A percentile compares a stretch with the other conserved stretches of the same genome.
Evolutionary conservation across 1,284 basidiomycete genomes (phyloP).

Genomic region (Naganishia sp.): DNA sequence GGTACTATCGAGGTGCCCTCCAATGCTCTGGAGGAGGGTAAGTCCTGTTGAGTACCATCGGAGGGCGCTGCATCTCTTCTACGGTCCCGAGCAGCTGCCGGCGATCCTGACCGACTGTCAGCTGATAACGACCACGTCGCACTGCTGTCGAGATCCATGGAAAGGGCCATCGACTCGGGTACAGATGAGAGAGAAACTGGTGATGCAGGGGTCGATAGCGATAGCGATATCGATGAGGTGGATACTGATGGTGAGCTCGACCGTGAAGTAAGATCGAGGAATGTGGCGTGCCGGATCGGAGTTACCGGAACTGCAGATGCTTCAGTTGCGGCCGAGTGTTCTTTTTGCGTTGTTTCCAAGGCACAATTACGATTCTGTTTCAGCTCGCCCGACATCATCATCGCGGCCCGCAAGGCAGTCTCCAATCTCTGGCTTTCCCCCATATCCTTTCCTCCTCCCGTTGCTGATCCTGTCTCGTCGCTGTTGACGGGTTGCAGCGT

Average conservation of each 20-base stretch:
- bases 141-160: conserved; percentile 24
- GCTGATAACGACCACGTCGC: conserved; percentile 9
- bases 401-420: conserved; percentile 18
- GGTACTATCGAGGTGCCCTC: not conserved
- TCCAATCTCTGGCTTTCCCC: conserved; percentile 12
- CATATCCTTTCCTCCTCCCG: not conserved
- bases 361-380: not conserved
- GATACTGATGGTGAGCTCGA: conserved; percentile 3
- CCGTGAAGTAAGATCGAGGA: conserved; percentile 6
- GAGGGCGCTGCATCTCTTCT: not conserved
- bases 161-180: conserved; percentile 14
- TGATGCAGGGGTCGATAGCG: conserved; percentile 12
- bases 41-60: not conserved
- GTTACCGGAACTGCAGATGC: not conserved
- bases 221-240: conserved; percentile 6
- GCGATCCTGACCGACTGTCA: conserved; percentile 13
- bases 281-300: not conserved
- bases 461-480: not conserved
- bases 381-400: conserved; percentile 11
- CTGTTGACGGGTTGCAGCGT: too few species aligned
- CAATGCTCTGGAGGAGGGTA: not conserved
- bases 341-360: not conserved
- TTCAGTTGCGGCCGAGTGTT: not conserved
- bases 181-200: conserved; percentile 18
- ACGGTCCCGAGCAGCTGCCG: not conserved